Conservation (phyloP, 2,329 filamentous ascomycete species). For the Trichoderma sp. region DNA sequence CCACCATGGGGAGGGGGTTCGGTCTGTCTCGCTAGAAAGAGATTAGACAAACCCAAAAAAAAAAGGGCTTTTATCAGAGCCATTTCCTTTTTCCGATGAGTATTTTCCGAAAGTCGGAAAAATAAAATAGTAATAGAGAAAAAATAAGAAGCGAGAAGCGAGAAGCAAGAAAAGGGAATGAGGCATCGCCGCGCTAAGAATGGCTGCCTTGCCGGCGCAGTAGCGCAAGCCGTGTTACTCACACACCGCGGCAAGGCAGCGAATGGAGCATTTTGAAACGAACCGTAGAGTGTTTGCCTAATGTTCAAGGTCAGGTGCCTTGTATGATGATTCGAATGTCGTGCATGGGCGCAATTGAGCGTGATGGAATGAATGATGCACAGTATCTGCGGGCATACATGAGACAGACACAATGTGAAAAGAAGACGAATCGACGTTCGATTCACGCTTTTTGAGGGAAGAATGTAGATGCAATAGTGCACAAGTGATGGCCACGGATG, state of each 20-base stretch:
- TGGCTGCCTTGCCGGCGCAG: constrained; percentile 3
- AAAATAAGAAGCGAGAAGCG: not conserved
- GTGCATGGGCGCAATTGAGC: not conserved
- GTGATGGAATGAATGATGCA: not conserved
- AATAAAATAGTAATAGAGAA: no score
- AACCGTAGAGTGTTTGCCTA: not conserved
- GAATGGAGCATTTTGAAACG: not conserved
- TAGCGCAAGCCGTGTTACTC: constrained; percentile 11
- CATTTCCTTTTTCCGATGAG: not conserved
- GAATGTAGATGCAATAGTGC: not conserved
- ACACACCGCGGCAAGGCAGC: constrained; percentile 18
- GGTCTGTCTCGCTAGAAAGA: constrained; percentile 2
- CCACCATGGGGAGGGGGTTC: not conserved
- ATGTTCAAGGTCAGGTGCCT: not conserved
- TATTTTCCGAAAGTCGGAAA: not conserved
- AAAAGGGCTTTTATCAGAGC: not conserved
- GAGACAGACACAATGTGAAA: not conserved
- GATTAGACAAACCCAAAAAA: not conserved
- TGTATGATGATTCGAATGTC: not conserved
- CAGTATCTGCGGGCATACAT: not conserved
- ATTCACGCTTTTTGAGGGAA: no score
- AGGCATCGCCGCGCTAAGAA: not conserved
- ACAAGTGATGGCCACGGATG: not conserved
- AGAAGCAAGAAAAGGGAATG: not conserved
- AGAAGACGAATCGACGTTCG: no score